These are phyloP conservation scores for Ochromonas danica DNA, from an alignment of 108 stramenopile genomes.

Conservation along the genomic window DNA sequence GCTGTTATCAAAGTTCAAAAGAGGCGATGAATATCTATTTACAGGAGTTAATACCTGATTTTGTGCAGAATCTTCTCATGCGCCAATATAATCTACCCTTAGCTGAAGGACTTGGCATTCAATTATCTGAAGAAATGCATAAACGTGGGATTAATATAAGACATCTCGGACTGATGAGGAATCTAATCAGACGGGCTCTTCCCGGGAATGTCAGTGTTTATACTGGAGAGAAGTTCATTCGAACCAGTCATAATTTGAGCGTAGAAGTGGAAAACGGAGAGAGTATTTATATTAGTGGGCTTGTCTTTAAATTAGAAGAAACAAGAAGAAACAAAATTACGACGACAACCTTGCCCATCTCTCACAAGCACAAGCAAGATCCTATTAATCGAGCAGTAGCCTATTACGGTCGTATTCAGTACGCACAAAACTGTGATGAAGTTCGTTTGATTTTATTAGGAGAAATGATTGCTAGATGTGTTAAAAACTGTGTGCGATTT, in stretches of 20 bases:
- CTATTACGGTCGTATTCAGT: too few species aligned
- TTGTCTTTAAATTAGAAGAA: neutral
- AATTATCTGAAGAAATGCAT: conserved; percentile 53
- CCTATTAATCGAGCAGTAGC: too few species aligned
- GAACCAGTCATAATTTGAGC: conserved; percentile 43
- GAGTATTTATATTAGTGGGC: neutral
- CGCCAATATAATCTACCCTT: neutral
- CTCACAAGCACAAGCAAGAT: too few species aligned
- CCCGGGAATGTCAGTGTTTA: conserved; percentile 47
- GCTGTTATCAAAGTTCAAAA: neutral
- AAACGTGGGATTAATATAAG: conserved; percentile 55
- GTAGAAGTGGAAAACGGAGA: conserved; percentile 49
- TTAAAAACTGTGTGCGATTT: neutral
- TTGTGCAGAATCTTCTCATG: neutral
- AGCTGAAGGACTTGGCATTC: neutral
- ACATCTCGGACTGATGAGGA: conserved; percentile 57
- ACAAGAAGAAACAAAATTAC: too few species aligned
- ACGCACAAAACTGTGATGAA: too few species aligned
- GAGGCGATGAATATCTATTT: neutral
- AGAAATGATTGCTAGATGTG: neutral
- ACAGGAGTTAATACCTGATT: neutral
- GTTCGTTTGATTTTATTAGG: neutral
- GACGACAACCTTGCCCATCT: too few species aligned
- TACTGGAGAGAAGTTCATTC: conserved; percentile 37
- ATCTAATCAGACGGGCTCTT: conserved; percentile 56